Evolutionary conservation across 495 filamentous ascomycete species (phyloP).

Genomic region (Penicillium paradoxum): DNA sequence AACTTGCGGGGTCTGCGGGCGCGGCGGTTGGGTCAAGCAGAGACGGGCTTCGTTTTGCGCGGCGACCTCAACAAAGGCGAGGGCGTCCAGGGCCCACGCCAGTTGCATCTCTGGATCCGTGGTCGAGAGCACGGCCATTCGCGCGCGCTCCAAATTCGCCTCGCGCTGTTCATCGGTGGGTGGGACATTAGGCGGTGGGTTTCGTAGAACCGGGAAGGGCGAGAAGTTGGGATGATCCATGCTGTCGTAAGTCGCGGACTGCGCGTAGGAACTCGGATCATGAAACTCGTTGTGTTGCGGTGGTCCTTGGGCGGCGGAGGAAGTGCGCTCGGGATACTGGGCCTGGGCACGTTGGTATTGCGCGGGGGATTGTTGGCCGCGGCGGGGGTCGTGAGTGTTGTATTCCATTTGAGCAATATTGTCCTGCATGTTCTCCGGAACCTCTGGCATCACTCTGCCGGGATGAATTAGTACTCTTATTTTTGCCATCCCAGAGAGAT

Average conservation of each 20-base stretch:
- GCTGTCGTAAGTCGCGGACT: slow-evolving; percentile 39
- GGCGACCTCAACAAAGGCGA: slow-evolving; percentile 83
- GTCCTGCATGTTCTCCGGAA: slow-evolving; percentile 84
- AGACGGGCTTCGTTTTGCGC: slow-evolving; percentile 62
- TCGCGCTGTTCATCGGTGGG: slow-evolving; percentile 94
- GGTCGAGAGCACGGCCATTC: slow-evolving; percentile 79
- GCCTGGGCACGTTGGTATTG: slow-evolving; percentile 28
- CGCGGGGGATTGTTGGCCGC: slow-evolving; percentile 31
- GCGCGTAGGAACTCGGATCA: slow-evolving; percentile 35
- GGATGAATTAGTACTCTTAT: slow-evolving; percentile 25
- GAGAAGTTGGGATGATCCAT: slow-evolving; percentile 77
- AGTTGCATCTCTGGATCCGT: slow-evolving; percentile 96
- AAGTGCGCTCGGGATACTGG: slow-evolving; percentile 40
- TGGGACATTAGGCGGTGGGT: slow-evolving; percentile 82
- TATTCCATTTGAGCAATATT: slow-evolving; percentile 86
- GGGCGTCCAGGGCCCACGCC: slow-evolving; percentile 89
- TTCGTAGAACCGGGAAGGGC: slow-evolving; percentile 79
- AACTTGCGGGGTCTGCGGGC: slow-evolving; percentile 73
- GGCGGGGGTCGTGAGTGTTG: slow-evolving; percentile 53
- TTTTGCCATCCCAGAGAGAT: slow-evolving; percentile 12
- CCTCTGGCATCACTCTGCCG: slow-evolving; percentile 66
- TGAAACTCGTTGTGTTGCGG: slow-evolving; percentile 27
- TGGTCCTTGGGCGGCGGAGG: slow-evolving; percentile 34
- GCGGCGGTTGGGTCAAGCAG: slow-evolving; percentile 56
- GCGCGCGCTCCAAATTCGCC: slow-evolving; percentile 74